A percentile compares a stretch with the other conserved stretches of the same genome.
Evolutionary conservation across 495 filamentous ascomycete species (phyloP).

Genomic region (Talaromyces ruber): DNA sequence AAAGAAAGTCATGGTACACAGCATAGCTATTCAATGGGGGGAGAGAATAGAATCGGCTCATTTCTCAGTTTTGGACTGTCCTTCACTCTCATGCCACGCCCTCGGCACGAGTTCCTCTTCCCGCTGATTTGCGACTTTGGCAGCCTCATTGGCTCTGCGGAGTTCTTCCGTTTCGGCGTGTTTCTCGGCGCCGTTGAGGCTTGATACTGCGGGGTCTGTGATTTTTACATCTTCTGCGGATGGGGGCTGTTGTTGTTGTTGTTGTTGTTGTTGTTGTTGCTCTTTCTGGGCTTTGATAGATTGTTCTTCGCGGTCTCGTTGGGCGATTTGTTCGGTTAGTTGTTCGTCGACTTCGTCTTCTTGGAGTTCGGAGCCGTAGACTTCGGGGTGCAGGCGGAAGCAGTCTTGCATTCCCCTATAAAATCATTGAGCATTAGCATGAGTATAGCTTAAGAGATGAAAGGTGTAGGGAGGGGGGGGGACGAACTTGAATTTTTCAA

Average conservation of each 20-base stretch:
- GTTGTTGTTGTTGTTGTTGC: conserved; percentile 1
- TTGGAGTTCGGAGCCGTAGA: conserved; percentile 84
- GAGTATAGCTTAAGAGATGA: no score
- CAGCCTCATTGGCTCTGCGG: not conserved
- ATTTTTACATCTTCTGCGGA: conserved; percentile 6
- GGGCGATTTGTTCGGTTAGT: conserved; percentile 8
- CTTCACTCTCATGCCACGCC: conserved; percentile 38
- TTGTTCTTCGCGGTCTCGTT: conserved; percentile 8
- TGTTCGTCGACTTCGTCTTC: conserved; percentile 58
- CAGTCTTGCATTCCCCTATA: conserved; percentile 89
- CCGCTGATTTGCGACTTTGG: not conserved
- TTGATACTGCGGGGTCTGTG: conserved; percentile 6
- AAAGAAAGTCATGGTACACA: not conserved
- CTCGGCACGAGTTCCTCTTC: conserved; percentile 39
- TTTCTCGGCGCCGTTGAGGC: conserved; percentile 5
- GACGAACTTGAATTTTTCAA: conserved; percentile 91
- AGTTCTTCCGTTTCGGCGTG: conserved; percentile 8
- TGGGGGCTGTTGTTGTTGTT: conserved; percentile 1
- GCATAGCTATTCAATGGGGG: not conserved
- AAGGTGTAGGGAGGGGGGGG: not conserved
- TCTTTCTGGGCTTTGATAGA: conserved; percentile 5
- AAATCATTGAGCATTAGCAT: no score
- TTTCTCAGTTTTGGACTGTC: conserved; percentile 18
- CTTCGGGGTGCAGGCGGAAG: conserved; percentile 82
- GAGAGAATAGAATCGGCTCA: conserved; percentile 6